Base-by-base conservation (phyloP, 768 basidiomycete species). In the Boletus rex-veris region DNA sequence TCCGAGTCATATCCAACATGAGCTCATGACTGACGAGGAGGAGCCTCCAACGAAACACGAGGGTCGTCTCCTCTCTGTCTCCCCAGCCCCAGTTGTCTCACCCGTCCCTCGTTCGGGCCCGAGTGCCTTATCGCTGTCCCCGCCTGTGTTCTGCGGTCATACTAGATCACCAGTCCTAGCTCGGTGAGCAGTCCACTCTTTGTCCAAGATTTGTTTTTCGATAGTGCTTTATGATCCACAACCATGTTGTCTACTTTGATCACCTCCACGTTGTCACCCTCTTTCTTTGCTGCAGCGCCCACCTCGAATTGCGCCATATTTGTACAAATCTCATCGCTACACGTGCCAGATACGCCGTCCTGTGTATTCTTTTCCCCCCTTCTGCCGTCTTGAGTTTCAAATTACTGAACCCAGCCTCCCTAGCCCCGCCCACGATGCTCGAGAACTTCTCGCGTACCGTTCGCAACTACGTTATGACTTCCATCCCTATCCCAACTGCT, bases 401-500 rank as follows among this genome's bases (percentile, higher is more conserved):
- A 58, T 47, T 57, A 58, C 65, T 69, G 46, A 69, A 40, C 33
- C 2, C 15, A 3, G 37, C n/a, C 15, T 19, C 45, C 57, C 36
- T 62, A 81, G 80, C n/a, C 77, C 77, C 74, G 54, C 76, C 76
- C 9, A 75, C 80, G 0, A 73, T 79, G 52, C 70, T 83, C 18
- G 79, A 81, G 65, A 73, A 72, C 19, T 72, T 84, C 57, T 79
- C 82, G 10, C 77, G 77, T 18, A 75, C 80, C 9, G 70, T 84
- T 26, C 78, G 81, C 43, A 75, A 71, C 56, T 83, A 83, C 50
- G 78, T 81, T 9, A 82, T 80, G 4, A 72, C 76, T 16, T 76
- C 77, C 8, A 78, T 81, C 47, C 71, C 78, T 14, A 75, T 82
- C 28, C 76, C 81, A 1, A 65, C 72, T 2, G 75, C 79, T 2